phyloP scores from a whole-genome alignment of 2,329 filamentous ascomycete genomes.

The Metarhizium sp. region DNA sequence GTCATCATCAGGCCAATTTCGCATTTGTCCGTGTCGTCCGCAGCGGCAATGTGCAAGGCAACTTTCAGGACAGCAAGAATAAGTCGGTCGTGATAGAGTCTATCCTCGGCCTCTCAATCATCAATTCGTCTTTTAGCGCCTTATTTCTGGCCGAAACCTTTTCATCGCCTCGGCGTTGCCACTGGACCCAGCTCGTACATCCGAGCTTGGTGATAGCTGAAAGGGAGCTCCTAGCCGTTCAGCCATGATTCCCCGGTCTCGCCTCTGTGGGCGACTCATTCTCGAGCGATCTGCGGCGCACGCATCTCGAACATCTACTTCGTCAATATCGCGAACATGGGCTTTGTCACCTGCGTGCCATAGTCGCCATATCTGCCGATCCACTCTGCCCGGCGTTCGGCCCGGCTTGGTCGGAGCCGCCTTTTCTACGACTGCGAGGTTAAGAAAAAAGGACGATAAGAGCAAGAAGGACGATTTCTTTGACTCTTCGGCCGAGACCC shows the following conservation, averaged over 20 bases:
- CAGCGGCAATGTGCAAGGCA: slow-evolving; percentile 23
- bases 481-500: slow-evolving; percentile 32
- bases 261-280: slow-evolving; percentile 28
- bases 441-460: slow-evolving; percentile 27
- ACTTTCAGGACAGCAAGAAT: slow-evolving; percentile 11
- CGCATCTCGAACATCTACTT: slow-evolving; percentile 15
- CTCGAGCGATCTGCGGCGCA: slow-evolving; percentile 24
- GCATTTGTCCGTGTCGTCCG: slow-evolving; percentile 14
- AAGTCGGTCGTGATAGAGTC: slow-evolving; percentile 4
- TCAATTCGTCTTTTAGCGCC: not conserved
- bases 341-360: slow-evolving; percentile 17
- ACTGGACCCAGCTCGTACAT: slow-evolving; percentile 4
- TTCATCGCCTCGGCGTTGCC: not conserved
- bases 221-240: not conserved
- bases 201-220: slow-evolving; percentile 2
- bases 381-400: slow-evolving; percentile 19
- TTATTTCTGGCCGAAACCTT: not conserved
- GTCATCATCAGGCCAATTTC: slow-evolving; percentile 20
- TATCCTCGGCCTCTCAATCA: too few relatives aligned
- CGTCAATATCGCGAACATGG: slow-evolving; percentile 17
- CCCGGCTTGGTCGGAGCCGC: slow-evolving; percentile 18
- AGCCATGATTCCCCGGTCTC: slow-evolving; percentile 32
- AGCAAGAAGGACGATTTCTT: slow-evolving; percentile 39
- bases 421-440: slow-evolving; percentile 26
- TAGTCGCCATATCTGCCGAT: slow-evolving; percentile 21